Percentiles rank a stretch among this genome's conserved stretches.
Evolutionary conservation across 768 basidiomycete species (phyloP).

Genomic region (Rhodosporidiobolus odoratus): DNA sequence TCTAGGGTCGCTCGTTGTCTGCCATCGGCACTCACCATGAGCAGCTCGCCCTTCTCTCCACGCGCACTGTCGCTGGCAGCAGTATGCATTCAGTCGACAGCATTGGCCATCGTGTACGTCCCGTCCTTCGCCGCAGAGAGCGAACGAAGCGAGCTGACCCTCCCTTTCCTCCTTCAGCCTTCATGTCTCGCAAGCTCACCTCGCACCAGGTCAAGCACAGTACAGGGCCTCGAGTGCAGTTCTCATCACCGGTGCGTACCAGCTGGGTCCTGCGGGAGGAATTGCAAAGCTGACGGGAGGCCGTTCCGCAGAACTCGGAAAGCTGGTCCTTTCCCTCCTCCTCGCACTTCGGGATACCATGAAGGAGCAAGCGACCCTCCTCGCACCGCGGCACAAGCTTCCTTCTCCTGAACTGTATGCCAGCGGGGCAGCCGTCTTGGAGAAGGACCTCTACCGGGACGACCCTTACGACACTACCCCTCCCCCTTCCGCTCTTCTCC

Average conservation of each 20-base stretch:
- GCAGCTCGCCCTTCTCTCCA: conserved; percentile 10
- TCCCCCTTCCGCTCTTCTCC: neutral
- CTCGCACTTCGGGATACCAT: conserved; percentile 37
- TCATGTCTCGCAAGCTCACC: conserved; percentile 29
- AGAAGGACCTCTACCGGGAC: conserved; percentile 19
- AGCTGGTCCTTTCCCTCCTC: conserved; percentile 39
- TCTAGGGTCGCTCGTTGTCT: neutral
- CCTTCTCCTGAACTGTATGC: conserved; percentile 31
- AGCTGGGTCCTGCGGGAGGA: neutral
- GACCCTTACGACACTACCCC: conserved; percentile 31
- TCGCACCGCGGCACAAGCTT: conserved; percentile 23
- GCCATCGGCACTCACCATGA: conserved; percentile 1
- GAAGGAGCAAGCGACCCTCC: conserved; percentile 26
- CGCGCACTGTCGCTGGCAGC: conserved; percentile 29
- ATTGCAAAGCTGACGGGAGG: neutral
- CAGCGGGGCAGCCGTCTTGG: neutral
- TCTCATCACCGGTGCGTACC: conserved; percentile 35
- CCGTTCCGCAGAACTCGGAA: conserved; percentile 36
- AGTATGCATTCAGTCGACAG: conserved; percentile 40
- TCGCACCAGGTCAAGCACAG: conserved; percentile 27
- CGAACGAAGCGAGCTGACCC: neutral
- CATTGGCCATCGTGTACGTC: conserved; percentile 37
- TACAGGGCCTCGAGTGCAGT: conserved; percentile 42
- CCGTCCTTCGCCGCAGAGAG: neutral
- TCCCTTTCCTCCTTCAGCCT: conserved; percentile 10